A percentile compares a stretch with the other conserved stretches of the same genome.
These are phyloP conservation scores for Rhizomucor pusillus DNA, from an alignment of 371 early-diverging fungal genomes.

Conservation along the genomic window DNA sequence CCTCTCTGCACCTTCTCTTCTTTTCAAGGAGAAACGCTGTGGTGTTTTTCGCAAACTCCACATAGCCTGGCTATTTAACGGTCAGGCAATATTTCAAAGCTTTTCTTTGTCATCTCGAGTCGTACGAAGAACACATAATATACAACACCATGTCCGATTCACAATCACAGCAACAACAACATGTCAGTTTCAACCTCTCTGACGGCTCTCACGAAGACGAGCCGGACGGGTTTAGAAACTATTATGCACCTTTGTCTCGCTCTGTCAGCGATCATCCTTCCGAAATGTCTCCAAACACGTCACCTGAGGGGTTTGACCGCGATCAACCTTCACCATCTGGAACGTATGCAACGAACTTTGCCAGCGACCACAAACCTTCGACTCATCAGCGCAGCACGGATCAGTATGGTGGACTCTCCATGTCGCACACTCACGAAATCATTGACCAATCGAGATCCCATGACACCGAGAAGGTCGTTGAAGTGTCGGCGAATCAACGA, in stretches of 20 bases:
- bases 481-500: slow-evolving; percentile 36
- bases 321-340: background rate
- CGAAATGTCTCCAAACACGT: slow-evolving; percentile 5
- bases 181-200: slow-evolving; percentile 15
- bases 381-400: slow-evolving; percentile 12
- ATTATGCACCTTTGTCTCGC: slow-evolving; percentile 22
- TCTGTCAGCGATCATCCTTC: slow-evolving; percentile 4
- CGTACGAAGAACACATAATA: no score
- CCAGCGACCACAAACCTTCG: slow-evolving; percentile 4
- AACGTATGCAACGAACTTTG: background rate
- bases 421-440: slow-evolving; percentile 30
- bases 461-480: slow-evolving; percentile 43
- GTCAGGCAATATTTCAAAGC: slow-evolving; percentile 10
- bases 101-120: slow-evolving; percentile 5
- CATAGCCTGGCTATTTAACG: slow-evolving; percentile 20
- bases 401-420: slow-evolving; percentile 34
- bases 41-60: slow-evolving; percentile 20
- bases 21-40: slow-evolving; percentile 3
- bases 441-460: slow-evolving; percentile 44
- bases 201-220: slow-evolving; percentile 19
- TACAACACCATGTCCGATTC: background rate
- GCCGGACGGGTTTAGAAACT: slow-evolving; percentile 18
- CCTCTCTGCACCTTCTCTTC: slow-evolving; percentile 5
- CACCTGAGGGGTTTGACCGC: slow-evolving; percentile 7
- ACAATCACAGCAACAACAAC: slow-evolving; percentile 10